Percentiles rank a stretch among this genome's conserved stretches.
Conservation (phyloP, 2,329 filamentous ascomycete genomes). For the Calonectria leucothoes region DNA sequence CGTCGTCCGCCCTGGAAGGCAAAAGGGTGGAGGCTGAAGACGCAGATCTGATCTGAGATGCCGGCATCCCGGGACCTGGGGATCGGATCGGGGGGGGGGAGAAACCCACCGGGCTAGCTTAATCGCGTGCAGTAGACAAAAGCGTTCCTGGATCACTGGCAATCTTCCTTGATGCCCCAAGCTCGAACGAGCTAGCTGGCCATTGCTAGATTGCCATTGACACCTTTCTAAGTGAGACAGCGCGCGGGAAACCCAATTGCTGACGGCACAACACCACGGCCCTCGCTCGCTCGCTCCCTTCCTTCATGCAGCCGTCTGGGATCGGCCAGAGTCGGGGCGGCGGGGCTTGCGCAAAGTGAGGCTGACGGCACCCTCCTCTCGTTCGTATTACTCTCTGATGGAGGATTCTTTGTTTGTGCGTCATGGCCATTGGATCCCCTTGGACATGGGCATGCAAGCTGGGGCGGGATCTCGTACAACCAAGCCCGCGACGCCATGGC, state of each 20-base stretch:
- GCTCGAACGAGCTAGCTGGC: not conserved
- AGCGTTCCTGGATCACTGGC: not conserved
- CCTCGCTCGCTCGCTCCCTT: not conserved
- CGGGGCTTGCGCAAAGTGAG: slow-evolving; percentile 3
- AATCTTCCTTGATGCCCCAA: not conserved
- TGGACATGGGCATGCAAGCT: slow-evolving; percentile 36
- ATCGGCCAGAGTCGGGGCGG: not conserved
- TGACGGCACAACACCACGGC: not conserved
- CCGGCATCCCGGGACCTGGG: slow-evolving; percentile 1
- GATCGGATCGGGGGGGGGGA: too few relatives aligned
- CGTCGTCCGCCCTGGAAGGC: slow-evolving; percentile 16
- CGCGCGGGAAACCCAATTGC: not conserved
- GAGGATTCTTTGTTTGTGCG: slow-evolving; percentile 17
- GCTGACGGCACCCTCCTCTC: not conserved
- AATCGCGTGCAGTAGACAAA: not conserved
- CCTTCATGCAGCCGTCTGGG: not conserved
- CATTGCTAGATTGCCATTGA: too few relatives aligned
- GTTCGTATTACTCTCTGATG: slow-evolving; percentile 22
- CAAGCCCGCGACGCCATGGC: slow-evolving; percentile 20
- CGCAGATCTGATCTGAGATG: slow-evolving; percentile 31
- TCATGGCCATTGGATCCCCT: slow-evolving; percentile 39
- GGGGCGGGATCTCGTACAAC: slow-evolving; percentile 41
- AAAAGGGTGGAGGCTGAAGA: slow-evolving; percentile 22
- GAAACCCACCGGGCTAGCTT: not conserved
- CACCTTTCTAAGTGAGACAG: slow-evolving; percentile 8